A percentile compares a stretch with the other conserved stretches of the same genome.
phyloP scores from a whole-genome alignment of 129 eudicot species.

The Centrapalus pauciflorus region DNA sequence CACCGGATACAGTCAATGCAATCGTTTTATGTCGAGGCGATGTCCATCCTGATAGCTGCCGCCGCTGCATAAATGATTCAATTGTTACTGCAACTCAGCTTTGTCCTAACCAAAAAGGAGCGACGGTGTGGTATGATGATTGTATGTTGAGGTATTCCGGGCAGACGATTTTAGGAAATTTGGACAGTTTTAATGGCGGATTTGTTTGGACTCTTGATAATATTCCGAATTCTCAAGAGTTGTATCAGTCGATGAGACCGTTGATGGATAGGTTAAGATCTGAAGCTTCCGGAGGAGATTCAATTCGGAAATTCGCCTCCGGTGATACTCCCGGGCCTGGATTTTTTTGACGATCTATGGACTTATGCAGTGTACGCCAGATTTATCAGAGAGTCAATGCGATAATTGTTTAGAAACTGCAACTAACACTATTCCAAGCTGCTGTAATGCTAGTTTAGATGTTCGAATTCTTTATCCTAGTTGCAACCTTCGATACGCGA shows the following conservation, averaged over 20 bases:
- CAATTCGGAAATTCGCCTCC: slow-evolving; percentile 26
- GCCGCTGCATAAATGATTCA: slow-evolving; percentile 11
- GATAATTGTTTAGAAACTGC: slow-evolving; percentile 26
- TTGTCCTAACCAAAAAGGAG: slow-evolving; percentile 31
- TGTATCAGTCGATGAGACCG: slow-evolving; percentile 13
- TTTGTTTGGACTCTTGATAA: not conserved
- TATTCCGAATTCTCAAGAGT: slow-evolving; percentile 10
- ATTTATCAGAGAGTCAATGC: slow-evolving; percentile 34
- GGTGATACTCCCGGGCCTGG: slow-evolving; percentile 14
- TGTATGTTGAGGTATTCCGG: slow-evolving; percentile 47
- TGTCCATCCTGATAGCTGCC: slow-evolving; percentile 7
- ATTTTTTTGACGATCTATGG: slow-evolving; percentile 23
- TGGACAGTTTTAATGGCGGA: not conserved
- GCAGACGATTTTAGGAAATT: slow-evolving; percentile 11
- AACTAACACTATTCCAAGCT: slow-evolving; percentile 6
- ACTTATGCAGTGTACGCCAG: slow-evolving; percentile 60
- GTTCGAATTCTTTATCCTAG: slow-evolving; percentile 38
- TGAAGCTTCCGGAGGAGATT: slow-evolving; percentile 32
- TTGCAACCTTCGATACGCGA: slow-evolving; percentile 39
- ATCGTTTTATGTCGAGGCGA: slow-evolving; percentile 35
- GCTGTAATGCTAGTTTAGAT: slow-evolving; percentile 24
- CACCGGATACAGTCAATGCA: slow-evolving; percentile 22
- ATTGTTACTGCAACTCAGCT: not conserved
- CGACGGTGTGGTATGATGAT: slow-evolving; percentile 25
- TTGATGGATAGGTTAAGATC: slow-evolving; percentile 27